phyloP scores from a whole-genome alignment of 495 filamentous ascomycete genomes.

The Geoglossum glabrum region DNA sequence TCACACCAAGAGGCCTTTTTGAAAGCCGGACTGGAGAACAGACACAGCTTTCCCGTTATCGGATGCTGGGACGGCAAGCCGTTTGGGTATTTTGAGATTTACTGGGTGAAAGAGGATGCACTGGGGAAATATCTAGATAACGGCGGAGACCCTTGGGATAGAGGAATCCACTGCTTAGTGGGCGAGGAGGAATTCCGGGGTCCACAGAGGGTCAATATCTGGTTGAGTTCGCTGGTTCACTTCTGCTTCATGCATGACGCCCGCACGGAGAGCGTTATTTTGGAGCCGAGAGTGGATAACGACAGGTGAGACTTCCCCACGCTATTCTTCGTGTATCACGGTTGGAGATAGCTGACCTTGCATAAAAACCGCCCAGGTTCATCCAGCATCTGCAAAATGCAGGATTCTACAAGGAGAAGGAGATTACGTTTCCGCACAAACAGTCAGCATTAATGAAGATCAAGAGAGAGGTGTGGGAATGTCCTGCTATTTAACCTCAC shows the following conservation, averaged over 20 bases:
- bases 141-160: conserved; percentile 43
- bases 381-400: conserved; percentile 50
- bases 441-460: conserved; percentile 75
- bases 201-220: conserved; percentile 45
- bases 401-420: conserved; percentile 77
- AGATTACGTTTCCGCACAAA: conserved; percentile 83
- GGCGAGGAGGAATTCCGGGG: conserved; percentile 89
- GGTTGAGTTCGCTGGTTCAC: conserved; percentile 74
- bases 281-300: conserved; percentile 91
- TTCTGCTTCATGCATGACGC: conserved; percentile 62
- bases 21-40: conserved; percentile 34
- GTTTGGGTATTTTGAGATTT: conserved; percentile 95
- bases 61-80: conserved; percentile 89
- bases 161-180: conserved; percentile 72
- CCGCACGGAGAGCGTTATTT: conserved; percentile 57
- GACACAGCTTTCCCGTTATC: conserved; percentile 76
- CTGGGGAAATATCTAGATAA: conserved; percentile 45
- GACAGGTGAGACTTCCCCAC: conserved; percentile 33
- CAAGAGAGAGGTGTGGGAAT: conserved; percentile 62
- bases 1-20: conserved; percentile 50
- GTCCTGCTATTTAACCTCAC: conserved; percentile 45
- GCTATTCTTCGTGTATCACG: background rate
- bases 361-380: no score
- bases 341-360: no score
- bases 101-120: conserved; percentile 91